A percentile compares a stretch with the other conserved stretches of the same genome.
Evolutionary conservation across 2,329 filamentous ascomycete genomes (phyloP).

Genomic region (Pseudogymnoascus sp.): DNA sequence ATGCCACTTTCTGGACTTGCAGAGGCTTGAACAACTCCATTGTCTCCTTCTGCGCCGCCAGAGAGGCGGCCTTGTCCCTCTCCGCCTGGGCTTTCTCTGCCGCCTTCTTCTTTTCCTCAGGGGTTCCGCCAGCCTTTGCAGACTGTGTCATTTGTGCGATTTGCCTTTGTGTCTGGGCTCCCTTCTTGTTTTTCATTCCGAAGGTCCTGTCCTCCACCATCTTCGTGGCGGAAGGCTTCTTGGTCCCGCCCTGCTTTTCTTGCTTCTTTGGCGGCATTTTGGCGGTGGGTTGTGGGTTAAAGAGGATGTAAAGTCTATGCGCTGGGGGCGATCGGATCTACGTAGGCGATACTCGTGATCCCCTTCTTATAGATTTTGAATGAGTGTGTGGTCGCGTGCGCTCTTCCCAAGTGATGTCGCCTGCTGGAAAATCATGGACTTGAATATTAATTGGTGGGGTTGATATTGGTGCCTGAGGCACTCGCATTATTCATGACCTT

Average conservation of each 20-base stretch:
- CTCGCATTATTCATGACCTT: neutral
- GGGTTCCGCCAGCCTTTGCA: slow-evolving; percentile 64
- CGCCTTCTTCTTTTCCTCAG: slow-evolving; percentile 76
- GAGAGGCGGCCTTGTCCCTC: slow-evolving; percentile 85
- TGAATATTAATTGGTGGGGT: slow-evolving; percentile 11
- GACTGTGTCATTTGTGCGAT: slow-evolving; percentile 78
- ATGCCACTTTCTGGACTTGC: slow-evolving; percentile 95
- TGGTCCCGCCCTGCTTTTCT: slow-evolving; percentile 40
- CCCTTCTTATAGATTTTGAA: slow-evolving; percentile 8
- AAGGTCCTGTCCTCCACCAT: slow-evolving; percentile 90
- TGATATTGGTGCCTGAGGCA: slow-evolving; percentile 5
- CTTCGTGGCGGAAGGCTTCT: slow-evolving; percentile 47
- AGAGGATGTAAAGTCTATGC: neutral
- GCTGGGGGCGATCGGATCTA: neutral
- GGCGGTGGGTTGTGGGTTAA: slow-evolving; percentile 25
- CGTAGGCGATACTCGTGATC: slow-evolving; percentile 3
- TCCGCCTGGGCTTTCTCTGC: slow-evolving; percentile 62
- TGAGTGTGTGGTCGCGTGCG: slow-evolving; percentile 7
- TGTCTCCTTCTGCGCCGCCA: slow-evolving; percentile 72
- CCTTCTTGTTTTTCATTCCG: slow-evolving; percentile 99
- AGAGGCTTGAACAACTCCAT: slow-evolving; percentile 80
- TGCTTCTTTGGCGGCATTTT: slow-evolving; percentile 66
- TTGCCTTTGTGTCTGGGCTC: slow-evolving; percentile 77
- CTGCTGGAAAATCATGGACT: slow-evolving; percentile 9
- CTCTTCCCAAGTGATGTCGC: slow-evolving; percentile 4